Base-by-base conservation (phyloP, 2,329 filamentous ascomycete species). In the Aspergillus caelatus region DNA sequence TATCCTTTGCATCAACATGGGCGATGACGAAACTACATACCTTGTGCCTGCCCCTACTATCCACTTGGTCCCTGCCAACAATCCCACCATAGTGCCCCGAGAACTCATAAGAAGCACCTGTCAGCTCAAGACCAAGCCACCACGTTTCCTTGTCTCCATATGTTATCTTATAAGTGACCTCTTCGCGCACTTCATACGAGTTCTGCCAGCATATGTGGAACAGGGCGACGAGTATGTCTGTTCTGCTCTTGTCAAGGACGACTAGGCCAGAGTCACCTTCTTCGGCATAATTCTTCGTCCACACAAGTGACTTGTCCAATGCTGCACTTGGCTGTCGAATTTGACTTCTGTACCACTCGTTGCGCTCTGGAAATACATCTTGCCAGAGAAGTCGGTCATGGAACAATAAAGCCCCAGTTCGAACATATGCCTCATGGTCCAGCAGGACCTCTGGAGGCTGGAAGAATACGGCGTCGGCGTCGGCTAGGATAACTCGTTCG, bases 11-110 rank as follows among this genome's bases (percentile, higher is more conserved):
- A 54, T 65, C 60, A 5, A 62, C 63, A 58, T 65, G 63, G 0
- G 60, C 63, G 9, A 65, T 62, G 2, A 62, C 63, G 43, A 62
- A 65, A 8, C 63, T 62, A 23, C 63, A 65, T 3, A 65, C 63
- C 11, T 10, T 61, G 4, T 21, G 23, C 34, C 28, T 32, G 9
- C 45, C 52, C 11, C 32, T 54, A 30, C 54, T 56, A 41, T 57
- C 60, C n/a, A 55, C 41, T 4, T 54, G 16, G 14, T 28, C 28
- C 63, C 60, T 62, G 6, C 62, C 63, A 9, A 65, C 57, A n/a
- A 65, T 58, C 0, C 63, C 60, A 1, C 63, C 63, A 5, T 65
- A 65, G 41, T 65, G 63, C 4, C 30, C 39, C 1, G 60, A 62
- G 10, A 62, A 62, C 53, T 60, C 63, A 23, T 62, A 65, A 2